phyloP scores from a whole-genome alignment of 306 rosid genomes.

The Citrullus amarus region DNA sequence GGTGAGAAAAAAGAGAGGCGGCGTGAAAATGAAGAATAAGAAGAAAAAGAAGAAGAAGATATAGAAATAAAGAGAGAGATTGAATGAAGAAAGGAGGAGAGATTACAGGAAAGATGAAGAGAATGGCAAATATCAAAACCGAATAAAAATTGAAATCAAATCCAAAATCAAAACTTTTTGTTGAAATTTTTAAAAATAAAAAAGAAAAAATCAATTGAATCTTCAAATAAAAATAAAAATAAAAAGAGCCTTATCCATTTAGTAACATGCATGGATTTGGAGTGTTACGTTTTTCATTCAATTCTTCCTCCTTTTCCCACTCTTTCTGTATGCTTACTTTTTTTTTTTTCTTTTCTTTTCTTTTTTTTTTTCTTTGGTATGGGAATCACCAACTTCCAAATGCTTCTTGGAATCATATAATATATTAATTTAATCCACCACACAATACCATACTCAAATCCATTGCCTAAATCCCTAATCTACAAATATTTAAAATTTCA shows the following conservation, averaged over 20 bases:
- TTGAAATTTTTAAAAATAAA: neutral
- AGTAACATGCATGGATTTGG: slow-evolving; percentile 9
- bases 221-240: too few relatives aligned
- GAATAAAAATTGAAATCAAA: neutral
- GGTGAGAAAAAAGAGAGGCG: slow-evolving; percentile 24
- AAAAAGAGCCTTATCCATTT: neutral
- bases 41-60: slow-evolving; percentile 17
- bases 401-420: neutral
- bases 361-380: neutral
- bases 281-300: slow-evolving; percentile 7
- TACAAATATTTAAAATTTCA: too few relatives aligned
- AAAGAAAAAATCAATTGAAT: neutral
- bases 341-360: neutral
- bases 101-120: neutral
- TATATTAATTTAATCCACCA: neutral
- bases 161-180: neutral
- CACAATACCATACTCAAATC: neutral
- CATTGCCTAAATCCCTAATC: neutral
- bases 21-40: slow-evolving; percentile 28
- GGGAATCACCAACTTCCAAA: neutral
- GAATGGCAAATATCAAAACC: neutral
- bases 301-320: neutral
- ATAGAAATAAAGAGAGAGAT: neutral
- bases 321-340: neutral
- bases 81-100: neutral